phyloP scores from a whole-genome alignment of 2,329 filamentous ascomycete genomes.

The Epichloe amarillans region DNA sequence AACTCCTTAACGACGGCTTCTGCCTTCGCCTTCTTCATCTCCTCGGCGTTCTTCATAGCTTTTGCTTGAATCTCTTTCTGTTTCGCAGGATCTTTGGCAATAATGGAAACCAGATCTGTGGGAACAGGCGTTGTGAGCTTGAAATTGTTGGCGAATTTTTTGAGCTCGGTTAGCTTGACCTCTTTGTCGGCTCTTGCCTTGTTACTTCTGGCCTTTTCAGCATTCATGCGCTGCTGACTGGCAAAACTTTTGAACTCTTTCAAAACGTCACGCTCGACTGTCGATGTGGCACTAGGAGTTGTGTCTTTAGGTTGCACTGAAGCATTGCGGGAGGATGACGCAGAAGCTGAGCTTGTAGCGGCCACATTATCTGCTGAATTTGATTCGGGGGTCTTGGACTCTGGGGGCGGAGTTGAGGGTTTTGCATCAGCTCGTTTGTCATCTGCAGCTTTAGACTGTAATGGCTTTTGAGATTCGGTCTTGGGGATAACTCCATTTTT shows the following conservation, averaged over 20 bases:
- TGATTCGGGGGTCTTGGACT: constrained; percentile 19
- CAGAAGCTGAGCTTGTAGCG: constrained; percentile 20
- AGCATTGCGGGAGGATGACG: constrained; percentile 25
- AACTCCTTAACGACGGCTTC: constrained; percentile 31
- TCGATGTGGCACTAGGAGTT: constrained; percentile 33
- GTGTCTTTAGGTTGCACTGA: constrained; percentile 27
- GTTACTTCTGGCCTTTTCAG: constrained; percentile 41
- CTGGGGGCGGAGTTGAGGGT: constrained; percentile 9
- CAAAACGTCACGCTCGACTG: constrained; percentile 48
- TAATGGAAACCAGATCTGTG: constrained; percentile 79
- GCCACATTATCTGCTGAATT: constrained; percentile 13
- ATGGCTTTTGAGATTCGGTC: constrained; percentile 13
- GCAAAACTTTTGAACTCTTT: constrained; percentile 54
- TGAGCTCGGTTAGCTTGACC: constrained; percentile 83
- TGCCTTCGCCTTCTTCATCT: constrained; percentile 42
- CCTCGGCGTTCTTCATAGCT: constrained; percentile 62
- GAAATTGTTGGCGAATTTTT: constrained; percentile 92
- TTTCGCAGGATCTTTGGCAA: constrained; percentile 92
- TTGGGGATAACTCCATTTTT: constrained; percentile 20
- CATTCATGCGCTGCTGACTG: constrained; percentile 38
- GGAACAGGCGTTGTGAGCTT: constrained; percentile 90
- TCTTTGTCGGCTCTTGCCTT: constrained; percentile 68
- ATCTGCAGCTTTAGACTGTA: constrained; percentile 18
- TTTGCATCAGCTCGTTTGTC: constrained; percentile 21
- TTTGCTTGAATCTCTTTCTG: constrained; percentile 88